Base-by-base conservation (phyloP, 1,284 basidiomycete species). In the Boletus sp. region DNA sequence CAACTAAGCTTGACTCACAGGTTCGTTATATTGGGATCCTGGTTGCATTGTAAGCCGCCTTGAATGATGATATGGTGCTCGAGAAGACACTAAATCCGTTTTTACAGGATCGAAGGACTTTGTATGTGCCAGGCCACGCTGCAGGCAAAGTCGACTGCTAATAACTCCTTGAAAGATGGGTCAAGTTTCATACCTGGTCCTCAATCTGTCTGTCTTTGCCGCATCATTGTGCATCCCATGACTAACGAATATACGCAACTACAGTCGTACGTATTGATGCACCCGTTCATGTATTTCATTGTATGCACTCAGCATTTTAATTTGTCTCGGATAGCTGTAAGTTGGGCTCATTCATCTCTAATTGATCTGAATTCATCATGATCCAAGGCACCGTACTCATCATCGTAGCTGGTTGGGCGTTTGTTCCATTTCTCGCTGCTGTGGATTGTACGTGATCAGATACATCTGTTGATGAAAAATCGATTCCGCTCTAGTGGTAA, bases 381-480 rank as follows among this genome's bases (percentile, higher is more conserved):
- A n/a, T 43, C 11, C 6, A 6, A 49, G 58, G 52, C 38, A 59
- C 52, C 2, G 38, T 21, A 19, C 37, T 59, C 10, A 2, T 58
- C 16, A 10, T 60, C 21, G 0, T 35, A 19, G 7, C 8, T 19
- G n/a, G 7, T 27, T 60, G 44, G 49, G 44, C 33, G 3, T 52
- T 52, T 28, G 6, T 60, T 19, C 40, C 30, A 6, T 60, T 48
- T 48, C 33, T 60, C 19, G 59, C 54, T 40, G 59, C 59, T 21
- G 23, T 30, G 16, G 59, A 60, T 47, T 14, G 59, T 60, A 40
- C n/a, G 55, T 40, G 27, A 57, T 40, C 11, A 2, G 10, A 10
- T 27, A n/a, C 30, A 8, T 6, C 1, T 48, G 3, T 3, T 16
- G 10, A 23, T 25, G 43, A 17, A 4, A 16, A 43, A 50, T 27